Evolutionary conservation across 1,284 basidiomycete species (phyloP), one percentile per base, ranked within the genome.

Genomic region (Fomitopsis pinicola): DNA sequence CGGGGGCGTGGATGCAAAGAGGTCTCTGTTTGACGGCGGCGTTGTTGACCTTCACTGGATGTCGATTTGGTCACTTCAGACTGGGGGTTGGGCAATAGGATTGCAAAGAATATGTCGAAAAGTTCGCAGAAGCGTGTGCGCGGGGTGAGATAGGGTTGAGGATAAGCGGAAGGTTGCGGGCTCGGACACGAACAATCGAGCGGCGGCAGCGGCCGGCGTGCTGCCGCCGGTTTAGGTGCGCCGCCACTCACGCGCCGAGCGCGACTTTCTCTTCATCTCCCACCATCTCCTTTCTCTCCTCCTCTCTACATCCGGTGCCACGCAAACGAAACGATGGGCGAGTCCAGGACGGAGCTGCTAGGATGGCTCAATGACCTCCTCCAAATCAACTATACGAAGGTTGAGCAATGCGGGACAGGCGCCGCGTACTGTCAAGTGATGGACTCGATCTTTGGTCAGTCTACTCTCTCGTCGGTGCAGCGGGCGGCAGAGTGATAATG

Each of bases 301-400:
- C 35, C 59, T 45, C 62, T 55, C 17, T 56, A 14, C 15, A 8
- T 40, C 40, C 5, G 33, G 17, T 35, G 28, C 17, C 26, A 12
- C 53, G 26, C 48, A 44, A 67, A 63, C 64, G 55, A 55, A 59
- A 63, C 42, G 33, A 80, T 80, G 78, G 76, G 77, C 62, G 79
- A 80, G 71, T 92, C 91, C 64, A 82, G 97, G 72, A 91, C 92
- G 54, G 97, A 99, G 72, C 84, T 99, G 36, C 73, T 99, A 45
- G 82, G 83, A 56, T 99, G 97, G 97, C 80, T 98, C 72, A 98
- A 98, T 77, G 93, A 97, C 54, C 87, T 99, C 22, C 84, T 98
- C 8, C 87, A 91, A 70, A 78, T 94, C 73, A 92, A 91, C 77
- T 95, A 97, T 78, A 94, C 91, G 36, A 98, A 98, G 77, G 78